Evolutionary conservation across 148 eudicot species (phyloP).

Genomic region (Silene conica): DNA sequence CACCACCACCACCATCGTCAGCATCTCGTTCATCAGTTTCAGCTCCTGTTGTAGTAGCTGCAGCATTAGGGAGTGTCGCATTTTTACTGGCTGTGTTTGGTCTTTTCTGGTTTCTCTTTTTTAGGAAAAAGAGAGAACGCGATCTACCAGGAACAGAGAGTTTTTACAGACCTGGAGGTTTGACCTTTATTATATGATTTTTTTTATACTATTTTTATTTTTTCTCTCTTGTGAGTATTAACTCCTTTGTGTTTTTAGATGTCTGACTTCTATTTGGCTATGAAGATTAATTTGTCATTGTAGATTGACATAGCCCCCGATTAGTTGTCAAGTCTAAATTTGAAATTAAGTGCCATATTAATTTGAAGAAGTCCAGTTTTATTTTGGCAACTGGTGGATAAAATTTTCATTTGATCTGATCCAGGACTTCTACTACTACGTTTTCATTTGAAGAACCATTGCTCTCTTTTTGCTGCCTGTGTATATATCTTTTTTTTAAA

Average conservation of each 20-base stretch:
- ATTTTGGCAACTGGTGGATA: background rate
- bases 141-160: slow-evolving; percentile 31
- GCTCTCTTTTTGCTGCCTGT: too few relatives aligned
- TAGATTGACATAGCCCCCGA: too few relatives aligned
- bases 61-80: slow-evolving; percentile 49
- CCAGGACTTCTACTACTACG: too few relatives aligned
- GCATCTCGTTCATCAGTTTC: slow-evolving; percentile 30
- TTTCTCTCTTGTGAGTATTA: background rate
- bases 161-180: slow-evolving; percentile 43
- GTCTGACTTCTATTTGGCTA: background rate
- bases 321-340: too few relatives aligned
- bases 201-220: too few relatives aligned
- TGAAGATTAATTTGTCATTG: background rate
- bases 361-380: background rate
- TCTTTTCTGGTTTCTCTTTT: slow-evolving; percentile 44
- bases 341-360: background rate
- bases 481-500: too few relatives aligned
- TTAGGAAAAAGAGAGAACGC: slow-evolving; percentile 45
- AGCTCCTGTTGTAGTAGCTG: slow-evolving; percentile 37
- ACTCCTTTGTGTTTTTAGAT: background rate
- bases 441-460: too few relatives aligned
- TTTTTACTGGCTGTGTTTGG: slow-evolving; percentile 40
- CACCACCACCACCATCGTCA: slow-evolving; percentile 24
- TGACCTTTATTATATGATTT: slow-evolving; percentile 6
- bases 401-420: background rate